Conservation (phyloP, 768 basidiomycete species). For the Tricholoma saponaceum region DNA sequence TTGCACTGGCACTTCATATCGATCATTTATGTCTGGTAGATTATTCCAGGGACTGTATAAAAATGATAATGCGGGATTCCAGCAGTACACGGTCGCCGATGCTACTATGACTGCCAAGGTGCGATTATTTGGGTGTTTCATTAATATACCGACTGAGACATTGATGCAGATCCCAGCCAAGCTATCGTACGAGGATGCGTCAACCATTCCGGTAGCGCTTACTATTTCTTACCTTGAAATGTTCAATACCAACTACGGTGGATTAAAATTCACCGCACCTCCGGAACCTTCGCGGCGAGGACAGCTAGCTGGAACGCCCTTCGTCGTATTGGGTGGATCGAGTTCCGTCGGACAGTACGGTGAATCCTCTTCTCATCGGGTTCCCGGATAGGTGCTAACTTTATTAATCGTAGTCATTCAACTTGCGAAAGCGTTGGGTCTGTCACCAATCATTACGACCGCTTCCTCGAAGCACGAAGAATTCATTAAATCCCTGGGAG, state of each 20-base stretch:
- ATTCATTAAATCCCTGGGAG: conserved; percentile 34
- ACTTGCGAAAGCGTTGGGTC: conserved; percentile 32
- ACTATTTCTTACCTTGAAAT: conserved; percentile 31
- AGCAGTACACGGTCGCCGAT: conserved; percentile 22
- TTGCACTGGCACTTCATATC: neutral
- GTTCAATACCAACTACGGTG: conserved; percentile 21
- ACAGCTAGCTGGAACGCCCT: conserved; percentile 22
- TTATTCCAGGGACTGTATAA: conserved; percentile 8
- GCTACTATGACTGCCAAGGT: conserved; percentile 16
- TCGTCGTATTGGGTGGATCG: conserved; percentile 24
- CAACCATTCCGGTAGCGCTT: conserved; percentile 32
- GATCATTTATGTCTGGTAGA: neutral
- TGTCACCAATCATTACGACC: conserved; percentile 39
- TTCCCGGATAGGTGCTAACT: neutral
- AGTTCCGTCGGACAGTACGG: conserved; percentile 23
- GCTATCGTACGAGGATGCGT: conserved; percentile 33
- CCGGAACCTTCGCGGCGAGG: conserved; percentile 17
- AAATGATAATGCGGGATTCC: conserved; percentile 16
- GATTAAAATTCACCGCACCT: conserved; percentile 15
- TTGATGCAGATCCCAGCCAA: conserved; percentile 20
- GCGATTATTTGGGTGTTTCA: conserved; percentile 6
- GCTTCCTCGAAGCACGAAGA: conserved; percentile 23
- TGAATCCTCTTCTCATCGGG: conserved; percentile 4
- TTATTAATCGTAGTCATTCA: conserved; percentile 24
- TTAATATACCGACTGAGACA: conserved; percentile 14